A percentile compares a stretch with the other conserved stretches of the same genome.
phyloP scores from a whole-genome alignment of 2,329 filamentous ascomycete species.

The Epichloe hybrida region DNA sequence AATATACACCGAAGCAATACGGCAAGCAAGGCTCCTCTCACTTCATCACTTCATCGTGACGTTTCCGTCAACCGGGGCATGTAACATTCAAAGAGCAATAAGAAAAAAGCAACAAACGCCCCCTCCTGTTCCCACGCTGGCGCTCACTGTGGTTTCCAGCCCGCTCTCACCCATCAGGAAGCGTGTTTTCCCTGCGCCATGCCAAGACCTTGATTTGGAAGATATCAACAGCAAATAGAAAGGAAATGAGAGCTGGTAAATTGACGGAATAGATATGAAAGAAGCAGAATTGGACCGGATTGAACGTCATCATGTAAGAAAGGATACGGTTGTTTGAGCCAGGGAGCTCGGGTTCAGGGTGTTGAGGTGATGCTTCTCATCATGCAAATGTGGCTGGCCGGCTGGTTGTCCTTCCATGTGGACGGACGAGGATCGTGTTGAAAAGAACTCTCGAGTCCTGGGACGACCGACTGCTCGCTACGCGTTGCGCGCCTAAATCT shows the following conservation, averaged over 20 bases:
- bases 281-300: not conserved
- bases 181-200: slow-evolving; percentile 14
- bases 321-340: no score
- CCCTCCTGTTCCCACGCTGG: not conserved
- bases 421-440: not conserved
- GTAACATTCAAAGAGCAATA: not conserved
- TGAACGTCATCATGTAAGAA: no score
- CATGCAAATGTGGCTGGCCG: no score
- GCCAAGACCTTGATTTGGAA: slow-evolving; percentile 6
- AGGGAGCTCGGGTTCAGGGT: not conserved
- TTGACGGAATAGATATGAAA: not conserved
- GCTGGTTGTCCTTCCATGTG: not conserved
- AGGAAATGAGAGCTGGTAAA: no score
- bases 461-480: not conserved
- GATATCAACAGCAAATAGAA: no score
- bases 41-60: not conserved
- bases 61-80: not conserved
- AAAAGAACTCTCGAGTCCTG: not conserved
- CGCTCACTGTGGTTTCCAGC: slow-evolving; percentile 15
- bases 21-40: not conserved
- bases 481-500: slow-evolving; percentile 30
- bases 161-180: slow-evolving; percentile 25
- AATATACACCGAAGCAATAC: not conserved
- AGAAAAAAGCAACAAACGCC: not conserved
- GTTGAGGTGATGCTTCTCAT: not conserved